Conservation (phyloP, 176 grass and related monocot species). For the Musa acuminata region DNA sequence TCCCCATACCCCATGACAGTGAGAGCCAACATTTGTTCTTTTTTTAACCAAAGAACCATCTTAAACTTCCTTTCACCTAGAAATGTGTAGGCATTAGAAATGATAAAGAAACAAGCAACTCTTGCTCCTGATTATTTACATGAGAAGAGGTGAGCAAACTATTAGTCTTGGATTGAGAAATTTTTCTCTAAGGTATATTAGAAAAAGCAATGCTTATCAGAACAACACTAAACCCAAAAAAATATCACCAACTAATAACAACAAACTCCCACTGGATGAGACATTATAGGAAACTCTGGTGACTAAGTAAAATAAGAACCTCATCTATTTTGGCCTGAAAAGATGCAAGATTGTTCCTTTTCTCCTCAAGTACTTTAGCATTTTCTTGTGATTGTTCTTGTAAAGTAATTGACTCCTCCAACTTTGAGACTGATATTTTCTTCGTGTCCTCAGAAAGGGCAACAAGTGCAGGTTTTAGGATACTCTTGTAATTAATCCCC, state of each 20-base stretch:
- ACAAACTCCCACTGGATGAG: not conserved
- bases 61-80: too few species aligned
- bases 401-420: constrained; percentile 42
- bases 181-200: not conserved
- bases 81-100: too few species aligned
- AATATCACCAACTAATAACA: not conserved
- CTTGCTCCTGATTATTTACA: not conserved
- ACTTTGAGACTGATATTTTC: constrained; percentile 39
- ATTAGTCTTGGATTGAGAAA: not conserved
- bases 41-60: too few species aligned
- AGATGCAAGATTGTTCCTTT: constrained; percentile 34
- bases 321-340: constrained; percentile 43
- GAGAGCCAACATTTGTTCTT: too few species aligned
- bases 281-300: not conserved
- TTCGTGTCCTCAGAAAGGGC: constrained; percentile 47
- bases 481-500: constrained; percentile 50
- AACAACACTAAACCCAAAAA: not conserved
- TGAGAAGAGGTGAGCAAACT: not conserved
- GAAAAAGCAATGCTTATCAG: not conserved
- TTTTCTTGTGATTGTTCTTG: constrained; percentile 45
- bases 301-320: constrained; percentile 29
- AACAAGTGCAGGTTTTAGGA: constrained; percentile 53
- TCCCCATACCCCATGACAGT: too few species aligned
- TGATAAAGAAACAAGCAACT: too few species aligned
- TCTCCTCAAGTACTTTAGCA: constrained; percentile 51